Evolutionary conservation across 116 monocot genomes (phyloP), one percentile per base, ranked within the genome.

Genomic region (Phalaenopsis hybrid): DNA sequence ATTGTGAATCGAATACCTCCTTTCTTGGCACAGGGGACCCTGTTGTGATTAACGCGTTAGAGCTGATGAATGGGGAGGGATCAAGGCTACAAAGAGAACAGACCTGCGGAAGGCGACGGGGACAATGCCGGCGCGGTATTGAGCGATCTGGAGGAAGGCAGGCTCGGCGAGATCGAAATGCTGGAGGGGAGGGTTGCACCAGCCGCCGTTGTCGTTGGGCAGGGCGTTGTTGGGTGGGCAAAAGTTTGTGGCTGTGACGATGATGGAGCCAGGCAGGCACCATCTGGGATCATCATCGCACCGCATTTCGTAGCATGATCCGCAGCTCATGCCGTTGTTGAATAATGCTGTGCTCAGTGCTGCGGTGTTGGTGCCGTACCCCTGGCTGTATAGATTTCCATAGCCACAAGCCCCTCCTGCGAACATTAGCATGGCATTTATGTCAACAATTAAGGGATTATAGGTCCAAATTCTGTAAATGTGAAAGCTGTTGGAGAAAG

Each of bases 331-430:
- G 17, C 94, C 92, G 57, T 77, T 76, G 87, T 90, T 87, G 88
- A 94, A 94, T 34, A 94, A 65, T 0, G 94, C 90, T 0, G 91
- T 91, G 91, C 94, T 94, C 18, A 94, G 92, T 0, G 94, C 91
- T 28, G 91, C 94, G 9, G 91, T 94, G 85, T 83, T 86, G 5
- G 88, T 90, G 59, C 94, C 92, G 78, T 94, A 94, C 10, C 94
- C 94, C 79, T 92, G 90, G 85, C 89, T 92, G 87, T 94, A 89
- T 25, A 94, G 80, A 77, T 94, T 89, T 5, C 94, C 94, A 75
- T 94, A 94, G 9, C 94, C 94, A 72, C 94, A 94, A 1, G 94
- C 94, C 3, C 94, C 94, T 49, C 94, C 94, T 94, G 20, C 37
- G 75, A 67, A 13, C 43, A 23, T n/a, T 21, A 18, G 1, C 4